Base-by-base conservation (phyloP, 306 rosid species). In the Lathyrus sativus region DNA sequence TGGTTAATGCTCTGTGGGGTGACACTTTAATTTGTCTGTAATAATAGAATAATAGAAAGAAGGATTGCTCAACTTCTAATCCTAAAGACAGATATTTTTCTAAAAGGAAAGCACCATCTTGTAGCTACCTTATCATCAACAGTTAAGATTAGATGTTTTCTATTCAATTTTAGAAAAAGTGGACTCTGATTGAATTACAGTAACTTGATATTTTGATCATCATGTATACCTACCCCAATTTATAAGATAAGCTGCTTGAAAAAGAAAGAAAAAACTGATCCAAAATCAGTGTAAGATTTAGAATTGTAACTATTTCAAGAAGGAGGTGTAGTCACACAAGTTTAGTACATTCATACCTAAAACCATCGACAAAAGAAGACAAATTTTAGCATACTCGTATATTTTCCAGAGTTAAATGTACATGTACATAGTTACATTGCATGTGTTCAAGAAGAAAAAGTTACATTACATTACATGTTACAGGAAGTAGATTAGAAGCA, bases 1-100 rank as follows among this genome's bases (percentile, higher is more conserved):
- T 22, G 11, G 49, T 18, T 42, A 13, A 31, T 18, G 5, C 13
- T 12, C 2, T 29, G 12, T 42, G 44, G 39, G 48, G 17, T 42
- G 44, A 17, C 57, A 26, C 77, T 60, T 71, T 26, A 43, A 10
- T 38, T 51, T 55, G 65, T 65, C 9, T 43, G 37, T 35, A 17
- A 15, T 13, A 53, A 24, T 22, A 24, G 13, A 22, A 22, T 53
- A 10, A 72, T 10, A 4, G 10, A 48, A 13, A 35, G 39, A 35
- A 35, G 38, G 63, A 49, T 51, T 10, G 55, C 12, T 38, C 9
- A 63, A 28, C 62, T 63, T 57, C 53, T 42, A 64, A 63, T 11
- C 37, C 12, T 19, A 53, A 29, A 14, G 58, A 2, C 33, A 74
- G 45, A 67, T 75, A 48, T 75, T 48, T 74, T 48, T 26, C 56